phyloP scores from a whole-genome alignment of 148 eudicot species.

The Silene conica region DNA sequence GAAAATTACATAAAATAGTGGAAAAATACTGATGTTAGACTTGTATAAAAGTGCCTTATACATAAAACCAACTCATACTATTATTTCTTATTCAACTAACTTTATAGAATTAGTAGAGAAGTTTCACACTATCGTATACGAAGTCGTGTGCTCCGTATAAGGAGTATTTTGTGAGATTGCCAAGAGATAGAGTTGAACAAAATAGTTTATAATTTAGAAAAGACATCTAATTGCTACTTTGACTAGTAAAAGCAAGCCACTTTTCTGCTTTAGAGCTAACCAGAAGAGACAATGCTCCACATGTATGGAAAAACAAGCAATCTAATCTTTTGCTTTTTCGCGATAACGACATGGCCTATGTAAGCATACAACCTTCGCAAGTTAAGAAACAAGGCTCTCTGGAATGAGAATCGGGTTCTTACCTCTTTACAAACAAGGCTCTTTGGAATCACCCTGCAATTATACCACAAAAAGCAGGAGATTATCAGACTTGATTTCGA shows the following conservation, averaged over 20 bases:
- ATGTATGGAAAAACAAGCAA: slow-evolving; percentile 19
- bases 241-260: slow-evolving; percentile 24
- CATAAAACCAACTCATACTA: no score
- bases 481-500: slow-evolving; percentile 21
- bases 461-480: slow-evolving; percentile 18
- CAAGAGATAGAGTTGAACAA: slow-evolving; percentile 1
- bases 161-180: neutral
- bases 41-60: neutral
- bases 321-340: slow-evolving; percentile 8
- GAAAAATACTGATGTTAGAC: neutral
- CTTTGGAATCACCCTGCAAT: slow-evolving; percentile 83
- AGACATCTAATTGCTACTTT: slow-evolving; percentile 24
- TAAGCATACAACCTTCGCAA: slow-evolving; percentile 16
- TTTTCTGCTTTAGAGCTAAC: slow-evolving; percentile 22
- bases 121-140: neutral
- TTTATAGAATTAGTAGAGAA: no score
- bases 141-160: no score
- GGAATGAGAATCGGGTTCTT: slow-evolving; percentile 29
- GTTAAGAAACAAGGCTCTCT: neutral
- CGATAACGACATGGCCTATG: slow-evolving; percentile 21
- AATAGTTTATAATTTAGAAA: slow-evolving; percentile 9
- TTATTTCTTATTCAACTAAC: no score
- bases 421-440: slow-evolving; percentile 90
- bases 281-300: slow-evolving; percentile 22
- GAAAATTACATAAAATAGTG: neutral